These are phyloP conservation scores for Suhomyces sp. DNA, from an alignment of 805 yeast genomes.

Conservation along the genomic window DNA sequence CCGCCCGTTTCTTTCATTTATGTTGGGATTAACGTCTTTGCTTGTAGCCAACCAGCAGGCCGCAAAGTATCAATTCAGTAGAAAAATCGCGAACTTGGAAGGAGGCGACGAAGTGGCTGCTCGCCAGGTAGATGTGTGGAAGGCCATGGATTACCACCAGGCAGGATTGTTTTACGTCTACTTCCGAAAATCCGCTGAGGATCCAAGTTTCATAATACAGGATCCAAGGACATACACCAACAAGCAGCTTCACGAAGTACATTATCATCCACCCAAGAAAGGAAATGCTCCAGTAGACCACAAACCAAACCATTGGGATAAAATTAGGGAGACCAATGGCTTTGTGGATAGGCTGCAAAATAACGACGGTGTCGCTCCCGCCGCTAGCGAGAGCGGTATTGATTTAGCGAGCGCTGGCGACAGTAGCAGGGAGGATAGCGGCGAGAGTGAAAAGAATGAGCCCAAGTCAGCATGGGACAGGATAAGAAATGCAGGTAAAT, in stretches of 20 bases:
- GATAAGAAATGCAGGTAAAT: constrained; percentile 6
- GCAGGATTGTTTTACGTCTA: constrained; percentile 32
- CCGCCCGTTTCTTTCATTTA: constrained; percentile 32
- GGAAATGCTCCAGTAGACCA: neutral
- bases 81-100: constrained; percentile 17
- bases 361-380: neutral
- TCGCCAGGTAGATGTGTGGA: constrained; percentile 31
- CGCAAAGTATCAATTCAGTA: constrained; percentile 20
- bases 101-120: constrained; percentile 10
- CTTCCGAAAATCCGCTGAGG: constrained; percentile 18
- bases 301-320: constrained; percentile 30
- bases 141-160: constrained; percentile 34
- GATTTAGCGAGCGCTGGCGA: constrained; percentile 1
- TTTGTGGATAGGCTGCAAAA: constrained; percentile 9
- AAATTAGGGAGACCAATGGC: constrained; percentile 33
- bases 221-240: constrained; percentile 28
- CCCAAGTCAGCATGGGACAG: constrained; percentile 22
- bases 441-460: neutral
- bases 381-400: neutral
- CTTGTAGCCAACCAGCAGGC: constrained; percentile 24
- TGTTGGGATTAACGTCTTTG: constrained; percentile 28
- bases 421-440: neutral
- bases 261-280: constrained; percentile 11
- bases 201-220: constrained; percentile 19
- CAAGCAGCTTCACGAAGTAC: constrained; percentile 27